Evolutionary conservation across 495 filamentous ascomycete species (phyloP), one percentile per base, ranked within the genome.

Genomic region (Articulospora tetracladia): DNA sequence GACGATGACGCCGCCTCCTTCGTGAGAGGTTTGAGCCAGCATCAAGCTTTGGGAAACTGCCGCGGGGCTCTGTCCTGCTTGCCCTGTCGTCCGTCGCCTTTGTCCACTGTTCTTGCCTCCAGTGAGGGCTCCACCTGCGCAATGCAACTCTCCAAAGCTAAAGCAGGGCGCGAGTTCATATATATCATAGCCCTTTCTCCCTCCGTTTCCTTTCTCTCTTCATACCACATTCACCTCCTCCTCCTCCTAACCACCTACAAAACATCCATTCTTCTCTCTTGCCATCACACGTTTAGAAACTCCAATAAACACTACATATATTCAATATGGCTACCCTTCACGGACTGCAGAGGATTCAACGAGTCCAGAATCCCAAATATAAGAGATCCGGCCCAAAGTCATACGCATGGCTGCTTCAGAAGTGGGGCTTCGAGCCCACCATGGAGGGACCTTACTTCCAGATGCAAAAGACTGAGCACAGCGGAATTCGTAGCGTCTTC

Each of bases 361-460:
- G 87, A 64, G 70, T 77, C 46, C 74, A 72, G 57, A 92, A 93
- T 73, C 69, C 74, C 20, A 83, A 83, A 58, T 90, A 89, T 70
- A 67, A 84, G 63, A 79, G 72, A 59, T 81, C 83, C 57, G 89
- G 89, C 25, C 79, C 78, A 57, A 91, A 91, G 75, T 88, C 86
- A 32, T 92, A 92, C 69, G 85, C 87, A 60, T 79, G 81, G 60
- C 70, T 84, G 11, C 74, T 93, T 66, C 83, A 83, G 68, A 89
- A 89, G 70, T 93, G 84, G 65, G 75, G 80, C 61, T 86, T 93
- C 68, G 70, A 80, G 30, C 86, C 89, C 53, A 91, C 89, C 55
- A 77, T 83, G 66, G 77, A 80, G 0, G 88, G 89, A 11, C 88
- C 87, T 8, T 92, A 87, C 72, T 79, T 75, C 55, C 75, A 77